Evolutionary conservation across 805 yeast species (phyloP).

Genomic region (Tetrapisispora iriomotensis): DNA sequence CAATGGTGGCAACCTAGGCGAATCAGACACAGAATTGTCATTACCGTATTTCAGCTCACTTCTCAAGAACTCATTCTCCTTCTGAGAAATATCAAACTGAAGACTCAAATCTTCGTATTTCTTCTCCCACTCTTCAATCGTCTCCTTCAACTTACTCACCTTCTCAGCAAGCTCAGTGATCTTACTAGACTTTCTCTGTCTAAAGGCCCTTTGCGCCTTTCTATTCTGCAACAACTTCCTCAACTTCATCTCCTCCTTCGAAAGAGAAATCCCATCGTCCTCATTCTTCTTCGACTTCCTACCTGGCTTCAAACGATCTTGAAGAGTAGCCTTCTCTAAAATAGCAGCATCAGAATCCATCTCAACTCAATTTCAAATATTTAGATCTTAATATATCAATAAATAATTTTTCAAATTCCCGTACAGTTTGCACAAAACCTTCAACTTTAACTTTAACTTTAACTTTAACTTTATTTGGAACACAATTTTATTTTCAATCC

Average conservation of each 20-base stretch:
- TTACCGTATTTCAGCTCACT: background rate
- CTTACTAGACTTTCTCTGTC: conserved; percentile 78
- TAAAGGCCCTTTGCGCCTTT: conserved; percentile 85
- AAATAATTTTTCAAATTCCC: no score
- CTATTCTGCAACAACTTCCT: conserved; percentile 86
- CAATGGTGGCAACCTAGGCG: background rate
- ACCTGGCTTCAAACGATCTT: conserved; percentile 72
- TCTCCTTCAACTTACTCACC: conserved; percentile 27
- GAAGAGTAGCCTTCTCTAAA: conserved; percentile 71
- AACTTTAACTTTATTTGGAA: no score
- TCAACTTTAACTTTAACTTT: no score
- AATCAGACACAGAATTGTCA: background rate
- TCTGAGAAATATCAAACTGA: conserved; percentile 41
- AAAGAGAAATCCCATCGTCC: conserved; percentile 20
- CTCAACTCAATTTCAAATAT: no score
- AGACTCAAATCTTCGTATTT: conserved; percentile 20
- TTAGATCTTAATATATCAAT: no score
- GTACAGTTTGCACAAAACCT: no score
- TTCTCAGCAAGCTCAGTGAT: conserved; percentile 66
- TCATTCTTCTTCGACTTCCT: conserved; percentile 35
- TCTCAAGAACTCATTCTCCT: background rate
- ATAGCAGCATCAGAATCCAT: no score
- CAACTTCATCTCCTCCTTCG: conserved; percentile 77
- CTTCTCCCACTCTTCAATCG: conserved; percentile 59
- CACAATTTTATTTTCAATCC: no score